Conservation (phyloP, 495 filamentous ascomycete genomes). For the Hyaloscypha hepaticicola region DNA sequence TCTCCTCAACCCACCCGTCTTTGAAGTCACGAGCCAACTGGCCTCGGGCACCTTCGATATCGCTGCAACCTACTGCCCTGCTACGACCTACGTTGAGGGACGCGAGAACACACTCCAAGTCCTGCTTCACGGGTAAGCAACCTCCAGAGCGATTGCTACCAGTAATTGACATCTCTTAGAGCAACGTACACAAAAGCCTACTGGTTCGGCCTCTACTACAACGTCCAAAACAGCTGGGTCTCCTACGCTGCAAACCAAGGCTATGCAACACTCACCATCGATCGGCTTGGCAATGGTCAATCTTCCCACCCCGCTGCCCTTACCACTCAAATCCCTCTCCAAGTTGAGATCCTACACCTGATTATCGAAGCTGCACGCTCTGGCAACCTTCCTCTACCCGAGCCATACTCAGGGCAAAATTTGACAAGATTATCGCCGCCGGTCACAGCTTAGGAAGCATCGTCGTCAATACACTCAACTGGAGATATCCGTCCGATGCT, state of each 20-base stretch:
- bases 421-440: conserved; percentile 41
- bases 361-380: conserved; percentile 15
- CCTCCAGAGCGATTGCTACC: too few species aligned
- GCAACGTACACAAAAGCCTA: not conserved
- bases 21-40: too few species aligned
- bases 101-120: too few species aligned
- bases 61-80: too few species aligned
- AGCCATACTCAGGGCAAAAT: not conserved
- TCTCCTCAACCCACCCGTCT: too few species aligned
- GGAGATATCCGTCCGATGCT: conserved; percentile 48
- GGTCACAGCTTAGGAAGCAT: conserved; percentile 56
- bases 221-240: conserved; percentile 28
- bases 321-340: conserved; percentile 50
- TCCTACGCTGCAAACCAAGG: conserved; percentile 21
- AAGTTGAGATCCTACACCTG: conserved; percentile 36
- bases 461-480: conserved; percentile 44
- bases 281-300: conserved; percentile 53
- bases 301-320: conserved; percentile 55
- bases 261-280: conserved; percentile 34
- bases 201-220: conserved; percentile 17
- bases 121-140: too few species aligned
- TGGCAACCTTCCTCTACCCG: not conserved
- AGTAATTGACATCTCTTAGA: too few species aligned
- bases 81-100: too few species aligned
- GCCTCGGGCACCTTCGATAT: too few species aligned